A percentile compares a stretch with the other conserved stretches of the same genome.
Evolutionary conservation across 2,329 filamentous ascomycete genomes (phyloP).

Genomic region (Beauveria brongniartii): DNA sequence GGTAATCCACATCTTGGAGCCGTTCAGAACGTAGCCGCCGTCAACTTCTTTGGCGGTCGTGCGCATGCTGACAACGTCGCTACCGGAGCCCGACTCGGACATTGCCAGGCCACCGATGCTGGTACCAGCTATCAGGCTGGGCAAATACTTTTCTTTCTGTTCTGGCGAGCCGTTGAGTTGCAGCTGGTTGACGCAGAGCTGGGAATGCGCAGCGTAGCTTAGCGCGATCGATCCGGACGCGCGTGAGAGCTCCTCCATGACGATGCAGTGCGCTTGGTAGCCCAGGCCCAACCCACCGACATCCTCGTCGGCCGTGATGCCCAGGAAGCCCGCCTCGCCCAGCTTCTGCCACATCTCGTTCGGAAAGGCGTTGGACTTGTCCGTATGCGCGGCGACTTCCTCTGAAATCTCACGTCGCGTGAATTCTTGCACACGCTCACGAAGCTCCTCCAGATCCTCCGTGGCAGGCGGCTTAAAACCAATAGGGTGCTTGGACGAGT

Average conservation of each 20-base stretch:
- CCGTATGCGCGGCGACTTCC: slow-evolving; percentile 73
- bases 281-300: slow-evolving; percentile 87
- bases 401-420: slow-evolving; percentile 79
- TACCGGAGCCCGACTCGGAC: slow-evolving; percentile 85
- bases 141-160: slow-evolving; percentile 76
- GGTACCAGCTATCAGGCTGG: slow-evolving; percentile 70
- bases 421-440: slow-evolving; percentile 83
- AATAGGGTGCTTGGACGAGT: slow-evolving; percentile 53
- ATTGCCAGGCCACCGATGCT: slow-evolving; percentile 86
- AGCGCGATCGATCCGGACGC: slow-evolving; percentile 79
- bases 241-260: slow-evolving; percentile 89
- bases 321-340: slow-evolving; percentile 83
- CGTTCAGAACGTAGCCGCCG: slow-evolving; percentile 78
- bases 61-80: slow-evolving; percentile 94
- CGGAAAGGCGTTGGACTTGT: slow-evolving; percentile 81
- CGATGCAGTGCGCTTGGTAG: slow-evolving; percentile 92
- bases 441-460: slow-evolving; percentile 69
- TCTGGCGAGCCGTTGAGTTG: slow-evolving; percentile 74
- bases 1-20: slow-evolving; percentile 99
- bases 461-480: slow-evolving; percentile 61
- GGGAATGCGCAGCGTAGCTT: slow-evolving; percentile 91
- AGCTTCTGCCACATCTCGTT: slow-evolving; percentile 88
- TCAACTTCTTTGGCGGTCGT: slow-evolving; percentile 72
- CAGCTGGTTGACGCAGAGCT: slow-evolving; percentile 93
- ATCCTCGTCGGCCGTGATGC: slow-evolving; percentile 87